Base-by-base conservation (phyloP, 2,329 filamentous ascomycete genomes). In the Sporothrix globosa region DNA sequence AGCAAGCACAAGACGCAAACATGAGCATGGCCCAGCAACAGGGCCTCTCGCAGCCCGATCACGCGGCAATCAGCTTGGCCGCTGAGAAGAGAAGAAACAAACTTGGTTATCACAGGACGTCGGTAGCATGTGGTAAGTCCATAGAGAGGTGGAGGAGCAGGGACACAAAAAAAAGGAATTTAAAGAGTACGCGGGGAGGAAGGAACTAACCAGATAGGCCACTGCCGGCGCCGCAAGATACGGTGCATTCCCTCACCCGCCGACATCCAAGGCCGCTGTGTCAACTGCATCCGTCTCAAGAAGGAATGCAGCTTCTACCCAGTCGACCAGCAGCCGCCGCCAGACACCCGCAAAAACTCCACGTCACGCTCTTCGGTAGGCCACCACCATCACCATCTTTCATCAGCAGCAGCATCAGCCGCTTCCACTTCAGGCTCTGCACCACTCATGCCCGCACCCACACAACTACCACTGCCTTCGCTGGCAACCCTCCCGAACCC, bases 281-380 rank as follows among this genome's bases (percentile, higher is more conserved):
- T 91, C 74, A 97, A 97, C 82, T 98, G 95, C 81, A 97, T 97
- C 76, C 89, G 93, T 61, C 83, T 98, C 77, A 96, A 96, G 80
- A 97, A 97, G 77, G 93, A 97, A 74, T 98, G 95, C 81, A 92
- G 91, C 78, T 98, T 97, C 81, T 92, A 90, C 75, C 92, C 94
- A 0, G 94, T 97, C 27, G 93, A 97, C 74, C 92, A 93, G 78
- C 86, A 88, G 74, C 87, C 86, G 34, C 84, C 86, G 39, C 83
- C 81, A 58, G 81, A 86, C 30, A 75, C 79, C 24, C 80, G 81
- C 69, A 80, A 82, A 52, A 85, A 83, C 73, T 80, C 78, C 70
- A 75, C 78, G 3, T 77, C 80, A 21, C 80, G 80, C 67, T 77
- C 80, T 50, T 79, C 81, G 4, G 77, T 80, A 17, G 80, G 80